Evolutionary conservation across 2,329 filamentous ascomycete genomes (phyloP).

Genomic region (Ophiostoma tasmaniense): DNA sequence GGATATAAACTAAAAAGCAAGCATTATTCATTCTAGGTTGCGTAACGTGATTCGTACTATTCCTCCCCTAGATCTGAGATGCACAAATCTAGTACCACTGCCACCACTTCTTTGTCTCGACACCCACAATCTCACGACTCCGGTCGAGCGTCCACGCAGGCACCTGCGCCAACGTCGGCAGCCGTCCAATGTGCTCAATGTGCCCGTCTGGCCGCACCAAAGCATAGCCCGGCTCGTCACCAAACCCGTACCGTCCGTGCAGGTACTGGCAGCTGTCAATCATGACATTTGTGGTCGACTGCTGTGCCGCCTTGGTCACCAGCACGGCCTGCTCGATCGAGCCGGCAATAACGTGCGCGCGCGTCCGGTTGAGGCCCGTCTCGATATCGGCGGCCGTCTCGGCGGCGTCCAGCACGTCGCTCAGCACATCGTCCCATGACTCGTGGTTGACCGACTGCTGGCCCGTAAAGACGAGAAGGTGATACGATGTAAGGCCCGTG

Average conservation of each 20-base stretch:
- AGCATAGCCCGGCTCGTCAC: constrained; percentile 23
- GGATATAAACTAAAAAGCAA: neutral
- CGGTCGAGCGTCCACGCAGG: constrained; percentile 14
- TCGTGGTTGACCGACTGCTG: neutral
- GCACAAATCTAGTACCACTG: neutral
- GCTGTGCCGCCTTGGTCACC: neutral
- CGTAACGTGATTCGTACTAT: neutral
- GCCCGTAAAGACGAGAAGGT: constrained; percentile 14
- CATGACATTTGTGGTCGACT: constrained; percentile 13
- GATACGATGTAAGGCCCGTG: constrained; percentile 14
- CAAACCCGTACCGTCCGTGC: constrained; percentile 27
- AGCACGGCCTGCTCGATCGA: constrained; percentile 1
- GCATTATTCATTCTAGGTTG: neutral
- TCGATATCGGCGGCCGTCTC: constrained; percentile 7
- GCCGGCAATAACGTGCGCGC: constrained; percentile 11
- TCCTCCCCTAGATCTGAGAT: neutral
- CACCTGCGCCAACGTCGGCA: constrained; percentile 24
- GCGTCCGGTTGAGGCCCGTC: neutral
- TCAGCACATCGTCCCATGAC: neutral
- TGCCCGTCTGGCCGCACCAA: constrained; percentile 29
- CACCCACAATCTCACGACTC: neutral
- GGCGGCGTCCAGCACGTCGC: constrained; percentile 11
- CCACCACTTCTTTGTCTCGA: constrained; percentile 11
- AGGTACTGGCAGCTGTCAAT: constrained; percentile 24
- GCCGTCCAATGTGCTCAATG: constrained; percentile 26